phyloP scores from a whole-genome alignment of 2,329 filamentous ascomycete species.

The Fulvia fulva region DNA sequence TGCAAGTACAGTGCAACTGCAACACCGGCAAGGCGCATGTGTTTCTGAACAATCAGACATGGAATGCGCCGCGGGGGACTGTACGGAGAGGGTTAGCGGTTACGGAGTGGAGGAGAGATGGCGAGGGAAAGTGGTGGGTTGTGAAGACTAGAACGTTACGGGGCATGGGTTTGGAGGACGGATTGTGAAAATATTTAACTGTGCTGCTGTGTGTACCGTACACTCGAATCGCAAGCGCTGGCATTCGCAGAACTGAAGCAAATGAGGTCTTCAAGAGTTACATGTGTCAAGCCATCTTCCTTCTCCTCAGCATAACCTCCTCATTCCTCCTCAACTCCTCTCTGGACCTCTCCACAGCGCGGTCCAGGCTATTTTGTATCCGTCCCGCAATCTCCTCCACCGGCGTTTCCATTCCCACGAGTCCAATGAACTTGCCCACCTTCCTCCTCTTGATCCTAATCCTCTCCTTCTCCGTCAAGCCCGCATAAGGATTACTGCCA shows the following conservation, averaged over 20 bases:
- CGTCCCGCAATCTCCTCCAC: constrained; percentile 43
- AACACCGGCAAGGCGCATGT: not conserved
- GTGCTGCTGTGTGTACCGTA: too few relatives aligned
- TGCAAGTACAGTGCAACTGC: not conserved
- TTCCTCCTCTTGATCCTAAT: constrained; percentile 60
- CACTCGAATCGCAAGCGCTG: too few relatives aligned
- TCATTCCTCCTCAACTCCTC: constrained; percentile 33
- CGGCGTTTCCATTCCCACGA: constrained; percentile 59
- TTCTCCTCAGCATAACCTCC: constrained; percentile 32
- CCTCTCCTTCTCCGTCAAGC: constrained; percentile 37
- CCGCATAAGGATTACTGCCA: constrained; percentile 20
- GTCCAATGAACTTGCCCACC: constrained; percentile 70
- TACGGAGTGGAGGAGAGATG: not conserved
- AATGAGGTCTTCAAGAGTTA: not conserved
- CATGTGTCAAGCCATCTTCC: constrained; percentile 26
- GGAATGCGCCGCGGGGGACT: not conserved
- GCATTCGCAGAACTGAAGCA: not conserved
- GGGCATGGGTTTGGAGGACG: not conserved
- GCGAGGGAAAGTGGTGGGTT: not conserved
- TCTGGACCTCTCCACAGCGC: constrained; percentile 28
- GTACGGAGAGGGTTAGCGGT: not conserved
- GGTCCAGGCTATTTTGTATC: constrained; percentile 34
- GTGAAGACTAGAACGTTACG: not conserved
- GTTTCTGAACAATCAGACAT: not conserved
- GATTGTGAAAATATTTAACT: not conserved